These are phyloP conservation scores for Effrenium voratum DNA, from an alignment of 73 alveolate genomes.

Conservation along the genomic window DNA sequence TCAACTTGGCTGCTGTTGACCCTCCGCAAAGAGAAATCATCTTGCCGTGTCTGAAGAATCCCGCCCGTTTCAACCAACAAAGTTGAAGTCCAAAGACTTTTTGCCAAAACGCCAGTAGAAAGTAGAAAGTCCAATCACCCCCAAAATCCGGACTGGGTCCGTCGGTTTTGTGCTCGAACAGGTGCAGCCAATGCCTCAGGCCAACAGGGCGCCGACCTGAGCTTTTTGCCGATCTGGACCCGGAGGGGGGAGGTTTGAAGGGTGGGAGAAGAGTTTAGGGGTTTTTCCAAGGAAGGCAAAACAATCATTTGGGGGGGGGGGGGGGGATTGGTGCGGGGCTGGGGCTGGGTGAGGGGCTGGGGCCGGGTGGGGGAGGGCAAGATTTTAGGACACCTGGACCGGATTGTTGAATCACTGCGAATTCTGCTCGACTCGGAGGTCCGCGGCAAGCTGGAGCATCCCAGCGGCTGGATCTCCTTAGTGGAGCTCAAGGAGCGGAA, in stretches of 20 bases:
- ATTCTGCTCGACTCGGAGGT: not conserved
- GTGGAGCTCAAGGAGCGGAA: slow-evolving; percentile 23
- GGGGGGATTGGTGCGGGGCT: not conserved
- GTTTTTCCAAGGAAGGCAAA: too few species aligned
- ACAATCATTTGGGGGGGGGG: not conserved
- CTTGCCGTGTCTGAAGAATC: too few species aligned
- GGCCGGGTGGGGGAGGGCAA: not conserved
- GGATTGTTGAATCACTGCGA: not conserved
- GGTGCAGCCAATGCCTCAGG: slow-evolving; percentile 75
- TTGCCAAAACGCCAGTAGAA: too few species aligned
- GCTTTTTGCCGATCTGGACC: not conserved
- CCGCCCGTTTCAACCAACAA: too few species aligned
- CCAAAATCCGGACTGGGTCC: too few species aligned
- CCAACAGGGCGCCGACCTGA: slow-evolving; percentile 16
- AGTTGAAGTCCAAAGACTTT: too few species aligned
- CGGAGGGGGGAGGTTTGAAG: too few species aligned
- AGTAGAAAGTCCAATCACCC: too few species aligned
- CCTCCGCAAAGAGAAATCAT: too few species aligned
- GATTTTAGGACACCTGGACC: not conserved
- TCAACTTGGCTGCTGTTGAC: too few species aligned
- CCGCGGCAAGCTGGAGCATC: slow-evolving; percentile 79
- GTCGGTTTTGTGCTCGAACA: not conserved
- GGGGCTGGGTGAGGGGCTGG: not conserved
- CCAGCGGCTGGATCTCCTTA: slow-evolving; percentile 78
- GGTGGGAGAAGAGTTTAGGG: too few species aligned